phyloP scores from a whole-genome alignment of 192 early-diverging fungal genomes.

The Backusella macrospora region DNA sequence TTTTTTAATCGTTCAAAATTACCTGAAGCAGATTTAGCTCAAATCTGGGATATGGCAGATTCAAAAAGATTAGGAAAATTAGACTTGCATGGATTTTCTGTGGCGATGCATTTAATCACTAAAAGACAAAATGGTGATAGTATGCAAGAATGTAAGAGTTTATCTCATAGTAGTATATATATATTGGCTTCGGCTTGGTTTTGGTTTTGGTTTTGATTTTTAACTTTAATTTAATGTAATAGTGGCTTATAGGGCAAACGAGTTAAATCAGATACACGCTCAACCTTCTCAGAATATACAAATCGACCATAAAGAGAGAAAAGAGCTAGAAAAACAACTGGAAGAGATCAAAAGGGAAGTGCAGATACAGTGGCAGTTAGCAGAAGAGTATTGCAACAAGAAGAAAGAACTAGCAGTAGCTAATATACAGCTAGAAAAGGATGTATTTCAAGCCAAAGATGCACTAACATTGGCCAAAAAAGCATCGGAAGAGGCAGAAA shows the following conservation, averaged over 20 bases:
- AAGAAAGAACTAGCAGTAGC: background rate
- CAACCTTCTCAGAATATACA: background rate
- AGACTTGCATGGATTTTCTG: slow-evolving; percentile 71
- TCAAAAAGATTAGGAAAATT: slow-evolving; percentile 61
- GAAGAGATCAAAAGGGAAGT: background rate
- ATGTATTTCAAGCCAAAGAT: background rate
- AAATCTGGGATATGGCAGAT: slow-evolving; percentile 67
- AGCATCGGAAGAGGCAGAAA: background rate
- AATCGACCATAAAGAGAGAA: background rate
- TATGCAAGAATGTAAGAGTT: background rate
- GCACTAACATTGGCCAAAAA: background rate
- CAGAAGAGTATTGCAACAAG: background rate
- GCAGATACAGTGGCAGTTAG: background rate
- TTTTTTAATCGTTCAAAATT: slow-evolving; percentile 42
- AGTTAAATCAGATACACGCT: background rate
- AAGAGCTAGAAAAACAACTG: background rate
- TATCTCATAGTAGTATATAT: background rate
- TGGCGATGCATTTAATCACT: slow-evolving; percentile 80
- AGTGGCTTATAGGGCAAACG: background rate
- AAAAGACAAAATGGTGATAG: slow-evolving; percentile 51
- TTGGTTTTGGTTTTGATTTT: too few relatives aligned
- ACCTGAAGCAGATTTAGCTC: slow-evolving; percentile 35
- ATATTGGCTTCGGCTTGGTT: background rate
- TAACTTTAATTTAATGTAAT: background rate
- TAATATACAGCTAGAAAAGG: background rate